Base-by-base conservation (phyloP, 345 rosid species). In the Populus tremula region DNA sequence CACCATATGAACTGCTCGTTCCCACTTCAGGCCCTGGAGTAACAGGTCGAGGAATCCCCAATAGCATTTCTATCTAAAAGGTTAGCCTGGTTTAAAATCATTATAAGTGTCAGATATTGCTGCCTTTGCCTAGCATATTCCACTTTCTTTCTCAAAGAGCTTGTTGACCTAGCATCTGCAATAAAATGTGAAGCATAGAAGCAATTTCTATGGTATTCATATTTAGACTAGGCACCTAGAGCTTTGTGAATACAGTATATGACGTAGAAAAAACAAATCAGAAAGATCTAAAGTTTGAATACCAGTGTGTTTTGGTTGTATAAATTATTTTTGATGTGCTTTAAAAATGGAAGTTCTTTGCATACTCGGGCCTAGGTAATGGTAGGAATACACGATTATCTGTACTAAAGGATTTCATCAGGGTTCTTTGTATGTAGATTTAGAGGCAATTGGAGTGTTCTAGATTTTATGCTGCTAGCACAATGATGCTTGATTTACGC, bases 31-130 rank as follows among this genome's bases (percentile, higher is more conserved):
- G 84, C 35, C 91, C 94, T 4, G 98, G 99, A 33, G 99, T 93
- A 63, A 95, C 97, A 0, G 97, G 96, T 74, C 90, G 98, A 67
- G 98, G 99, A 76, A 92, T 95, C 76, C 99, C 98, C 5, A 95
- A 95, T 73, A 92, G 99, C 87, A 82, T 95, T 72, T 95, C 99
- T 8, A 96, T 96, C 41, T 93, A 80, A 86, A 67, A 45, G 67
- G 54, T 62, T 20, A 75, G 43, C 69, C 20, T 56, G 12, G 38
- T 38, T 68, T 38, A 5, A 64, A n/a, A 36, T 39, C 54, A 29
- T 35, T 41, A 12, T 20, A 39, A 8, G 6, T 39, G 20, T 54
- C 8, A 11, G 63, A 9, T 14, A 21, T n/a, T 76, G 38, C 14
- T 65, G 25, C 39, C 25, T 56, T 33, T 35, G 53, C 23, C 29